Percentiles rank a stretch among this genome's conserved stretches.
phyloP scores from a whole-genome alignment of 2,329 filamentous ascomycete genomes.

The Endothia cerciana region DNA sequence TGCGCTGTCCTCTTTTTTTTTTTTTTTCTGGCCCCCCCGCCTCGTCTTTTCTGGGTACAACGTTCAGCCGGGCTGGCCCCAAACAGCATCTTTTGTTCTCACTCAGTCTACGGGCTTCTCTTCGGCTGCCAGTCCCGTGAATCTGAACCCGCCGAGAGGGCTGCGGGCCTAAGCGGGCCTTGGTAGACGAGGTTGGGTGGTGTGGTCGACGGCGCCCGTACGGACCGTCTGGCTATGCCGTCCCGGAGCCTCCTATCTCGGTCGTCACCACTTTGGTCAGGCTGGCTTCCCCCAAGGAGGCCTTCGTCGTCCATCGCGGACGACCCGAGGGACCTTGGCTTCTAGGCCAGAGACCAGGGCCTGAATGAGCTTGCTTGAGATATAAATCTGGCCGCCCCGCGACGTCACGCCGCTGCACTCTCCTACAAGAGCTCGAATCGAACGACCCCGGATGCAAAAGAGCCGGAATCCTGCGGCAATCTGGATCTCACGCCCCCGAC shows the following conservation, averaged over 20 bases:
- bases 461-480: constrained; percentile 10
- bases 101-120: neutral
- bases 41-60: neutral
- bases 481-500: constrained; percentile 13
- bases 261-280: constrained; percentile 13
- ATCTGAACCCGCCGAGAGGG: neutral
- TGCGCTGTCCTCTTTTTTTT: neutral
- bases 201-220: neutral
- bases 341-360: neutral
- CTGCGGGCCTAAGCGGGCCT: neutral
- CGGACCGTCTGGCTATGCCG: constrained; percentile 1
- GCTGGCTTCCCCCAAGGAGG: neutral
- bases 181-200: neutral
- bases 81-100: too few relatives aligned
- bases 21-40: neutral
- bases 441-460: neutral
- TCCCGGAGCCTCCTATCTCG: neutral
- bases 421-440: neutral
- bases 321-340: neutral
- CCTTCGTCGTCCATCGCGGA: neutral
- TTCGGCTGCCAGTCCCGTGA: neutral
- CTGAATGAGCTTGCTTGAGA: neutral
- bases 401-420: neutral
- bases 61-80: neutral
- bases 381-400: constrained; percentile 2